These are phyloP conservation scores for Porphyrellus cyaneotinctus DNA, from an alignment of 768 basidiomycete genomes.

Conservation along the genomic window DNA sequence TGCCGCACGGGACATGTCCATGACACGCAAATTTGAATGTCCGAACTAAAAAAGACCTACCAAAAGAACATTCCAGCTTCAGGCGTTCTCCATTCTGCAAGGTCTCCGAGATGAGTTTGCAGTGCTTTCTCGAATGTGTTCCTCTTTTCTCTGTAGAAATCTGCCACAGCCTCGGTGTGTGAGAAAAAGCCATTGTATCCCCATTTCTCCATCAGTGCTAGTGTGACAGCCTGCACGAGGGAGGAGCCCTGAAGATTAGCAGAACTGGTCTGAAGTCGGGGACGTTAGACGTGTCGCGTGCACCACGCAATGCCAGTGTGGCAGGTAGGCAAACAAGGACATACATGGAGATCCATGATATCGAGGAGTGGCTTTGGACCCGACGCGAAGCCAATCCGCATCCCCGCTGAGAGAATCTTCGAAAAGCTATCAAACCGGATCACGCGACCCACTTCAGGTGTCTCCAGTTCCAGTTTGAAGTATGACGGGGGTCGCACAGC, in stretches of 20 bases:
- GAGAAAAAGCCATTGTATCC: slow-evolving; percentile 68
- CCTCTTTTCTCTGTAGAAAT: slow-evolving; percentile 69
- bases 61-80: slow-evolving; percentile 91
- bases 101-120: slow-evolving; percentile 67
- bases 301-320: slow-evolving; percentile 8
- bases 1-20: slow-evolving; percentile 4
- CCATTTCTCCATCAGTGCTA: slow-evolving; percentile 62
- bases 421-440: slow-evolving; percentile 88
- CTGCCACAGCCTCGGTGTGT: slow-evolving; percentile 66
- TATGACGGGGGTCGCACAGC: slow-evolving; percentile 67
- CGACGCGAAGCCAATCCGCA: slow-evolving; percentile 77
- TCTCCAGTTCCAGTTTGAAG: slow-evolving; percentile 71
- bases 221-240: slow-evolving; percentile 59
- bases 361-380: slow-evolving; percentile 66
- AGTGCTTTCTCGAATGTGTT: slow-evolving; percentile 77
- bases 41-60: slow-evolving; percentile 36
- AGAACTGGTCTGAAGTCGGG: slow-evolving; percentile 49
- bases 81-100: slow-evolving; percentile 70
- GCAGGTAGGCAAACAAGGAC: slow-evolving; percentile 25
- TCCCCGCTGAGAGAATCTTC: slow-evolving; percentile 74
- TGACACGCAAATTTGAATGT: slow-evolving; percentile 2
- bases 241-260: slow-evolving; percentile 66
- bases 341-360: slow-evolving; percentile 67
- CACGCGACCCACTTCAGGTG: slow-evolving; percentile 69
- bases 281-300: slow-evolving; percentile 15